phyloP scores from a whole-genome alignment of 2,329 filamentous ascomycete genomes.

The Nothophaeocryptopus gaeumannii region DNA sequence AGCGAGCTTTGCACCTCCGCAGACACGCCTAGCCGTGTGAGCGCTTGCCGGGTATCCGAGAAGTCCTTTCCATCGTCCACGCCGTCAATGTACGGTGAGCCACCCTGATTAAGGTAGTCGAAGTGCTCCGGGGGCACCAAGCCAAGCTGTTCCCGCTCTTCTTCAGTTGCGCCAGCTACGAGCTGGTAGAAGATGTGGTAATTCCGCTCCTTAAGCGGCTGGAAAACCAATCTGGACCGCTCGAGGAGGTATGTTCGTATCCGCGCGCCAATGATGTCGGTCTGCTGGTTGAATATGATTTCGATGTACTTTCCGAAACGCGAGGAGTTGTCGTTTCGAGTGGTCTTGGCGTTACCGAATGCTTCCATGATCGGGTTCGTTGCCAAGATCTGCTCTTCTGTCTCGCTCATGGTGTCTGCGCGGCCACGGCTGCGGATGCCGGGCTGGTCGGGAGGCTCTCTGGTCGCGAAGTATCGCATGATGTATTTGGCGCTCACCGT shows the following conservation, averaged over 20 bases:
- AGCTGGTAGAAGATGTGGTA: constrained; percentile 99
- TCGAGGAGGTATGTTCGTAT: constrained; percentile 95
- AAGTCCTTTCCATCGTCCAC: constrained; percentile 96
- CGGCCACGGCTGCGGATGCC: constrained; percentile 72
- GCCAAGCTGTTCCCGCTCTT: constrained; percentile 74
- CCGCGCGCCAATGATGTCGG: constrained; percentile 95
- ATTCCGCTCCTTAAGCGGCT: constrained; percentile 94
- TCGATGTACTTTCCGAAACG: constrained; percentile 99
- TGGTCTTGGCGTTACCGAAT: constrained; percentile 99
- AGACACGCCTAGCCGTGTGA: constrained; percentile 82
- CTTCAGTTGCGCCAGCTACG: constrained; percentile 83
- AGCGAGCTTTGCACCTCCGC: constrained; percentile 74
- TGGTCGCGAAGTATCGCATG: constrained; percentile 98
- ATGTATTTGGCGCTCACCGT: constrained; percentile 99
- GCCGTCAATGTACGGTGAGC: constrained; percentile 84
- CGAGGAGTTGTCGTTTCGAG: constrained; percentile 97
- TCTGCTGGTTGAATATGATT: constrained; percentile 96
- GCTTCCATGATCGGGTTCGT: constrained; percentile 99
- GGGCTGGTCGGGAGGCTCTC: constrained; percentile 87
- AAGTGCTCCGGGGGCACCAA: constrained; percentile 84
- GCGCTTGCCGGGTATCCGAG: constrained; percentile 77
- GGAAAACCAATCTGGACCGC: constrained; percentile 92
- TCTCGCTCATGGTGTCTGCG: constrained; percentile 85
- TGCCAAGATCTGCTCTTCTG: constrained; percentile 95
- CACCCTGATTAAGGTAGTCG: constrained; percentile 94